These are phyloP conservation scores for Zygotorulaspora danielsina DNA, from an alignment of 805 yeast genomes.

Conservation along the genomic window DNA sequence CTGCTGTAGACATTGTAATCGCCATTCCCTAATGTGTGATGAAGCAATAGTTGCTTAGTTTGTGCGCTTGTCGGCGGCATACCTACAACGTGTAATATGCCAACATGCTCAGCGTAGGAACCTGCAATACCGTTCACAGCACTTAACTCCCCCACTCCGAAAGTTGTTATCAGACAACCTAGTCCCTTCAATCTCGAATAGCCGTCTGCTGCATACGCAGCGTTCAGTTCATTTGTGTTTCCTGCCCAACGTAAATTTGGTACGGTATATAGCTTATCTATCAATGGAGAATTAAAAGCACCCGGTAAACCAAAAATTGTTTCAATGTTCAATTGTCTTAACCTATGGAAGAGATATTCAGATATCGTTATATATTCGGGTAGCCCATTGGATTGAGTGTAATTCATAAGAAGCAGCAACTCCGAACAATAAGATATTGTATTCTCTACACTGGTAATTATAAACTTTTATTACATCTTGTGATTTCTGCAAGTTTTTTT, in stretches of 20 bases:
- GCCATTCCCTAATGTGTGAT: conserved; percentile 25
- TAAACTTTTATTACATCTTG: too few species aligned
- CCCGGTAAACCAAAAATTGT: conserved; percentile 76
- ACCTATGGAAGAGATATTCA: conserved; percentile 59
- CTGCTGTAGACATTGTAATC: conserved; percentile 52
- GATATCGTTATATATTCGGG: conserved; percentile 45
- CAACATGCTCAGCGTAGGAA: conserved; percentile 76
- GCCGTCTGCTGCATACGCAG: conserved; percentile 90
- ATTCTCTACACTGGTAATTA: background rate
- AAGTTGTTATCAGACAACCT: conserved; percentile 49
- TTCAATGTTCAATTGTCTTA: conserved; percentile 46
- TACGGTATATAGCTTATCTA: conserved; percentile 59
- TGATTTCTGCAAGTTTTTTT: background rate
- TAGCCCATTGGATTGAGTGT: conserved; percentile 14
- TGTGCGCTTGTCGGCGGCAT: conserved; percentile 48
- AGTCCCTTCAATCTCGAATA: conserved; percentile 53
- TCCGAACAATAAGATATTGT: background rate
- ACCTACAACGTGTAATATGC: conserved; percentile 82
- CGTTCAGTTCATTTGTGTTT: conserved; percentile 81
- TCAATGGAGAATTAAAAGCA: conserved; percentile 59
- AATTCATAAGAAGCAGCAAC: conserved; percentile 9
- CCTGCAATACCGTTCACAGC: conserved; percentile 84
- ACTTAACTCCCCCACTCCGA: conserved; percentile 86
- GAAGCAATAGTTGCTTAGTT: conserved; percentile 36
- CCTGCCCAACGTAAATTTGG: conserved; percentile 67